Evolutionary conservation across 495 filamentous ascomycete genomes (phyloP), one percentile per base, ranked within the genome.

Genomic region (Opeltia flavorubescens): DNA sequence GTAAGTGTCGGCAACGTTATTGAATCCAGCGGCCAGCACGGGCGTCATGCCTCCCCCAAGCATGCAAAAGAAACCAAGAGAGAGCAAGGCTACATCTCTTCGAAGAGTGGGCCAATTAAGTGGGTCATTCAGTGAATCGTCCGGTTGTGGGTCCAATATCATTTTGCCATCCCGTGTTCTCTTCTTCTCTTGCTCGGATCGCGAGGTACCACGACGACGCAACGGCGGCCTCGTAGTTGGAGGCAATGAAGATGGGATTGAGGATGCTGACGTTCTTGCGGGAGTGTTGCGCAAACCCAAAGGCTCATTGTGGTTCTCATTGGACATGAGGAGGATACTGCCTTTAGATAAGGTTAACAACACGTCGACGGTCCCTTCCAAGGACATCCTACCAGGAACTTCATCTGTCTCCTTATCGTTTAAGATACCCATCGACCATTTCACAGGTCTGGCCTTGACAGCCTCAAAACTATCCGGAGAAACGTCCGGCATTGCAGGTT

Each of bases 1-100:
- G 56, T 84, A 95, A 2, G 74, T 76, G 0, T 65, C 47, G 15
- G 89, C 82, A 23, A 98, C 84, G 34, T 91, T 67, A 15, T 74
- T 78, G 62, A 98, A 95, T 5, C 89, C 91, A 3, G 91, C 91
- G 0, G 91, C 89, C 5, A 98, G 69, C 26, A 95, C 70, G 0
- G 89, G 83, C 0, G 89, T 94, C 72, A 94, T 94, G 28, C 89
- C 89, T 15, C 91, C 89, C 46, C 89, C 89, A 47, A 95, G 68
- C 72, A 95, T 78, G 57, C 84, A 94, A 61, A 93, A 94, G 54
- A 94, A 81, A 0, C 91, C 89, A 9, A 98, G 66, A 0, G 83
- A 91, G 5, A 94, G 50, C 52, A 98, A 62, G 0, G 91, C 86
- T 26, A 74, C 57, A 66, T 95, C 86, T 62, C 91, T 68, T 27